Evolutionary conservation across 495 filamentous ascomycete genomes (phyloP).

Genomic region (Glarea lozoyensis): DNA sequence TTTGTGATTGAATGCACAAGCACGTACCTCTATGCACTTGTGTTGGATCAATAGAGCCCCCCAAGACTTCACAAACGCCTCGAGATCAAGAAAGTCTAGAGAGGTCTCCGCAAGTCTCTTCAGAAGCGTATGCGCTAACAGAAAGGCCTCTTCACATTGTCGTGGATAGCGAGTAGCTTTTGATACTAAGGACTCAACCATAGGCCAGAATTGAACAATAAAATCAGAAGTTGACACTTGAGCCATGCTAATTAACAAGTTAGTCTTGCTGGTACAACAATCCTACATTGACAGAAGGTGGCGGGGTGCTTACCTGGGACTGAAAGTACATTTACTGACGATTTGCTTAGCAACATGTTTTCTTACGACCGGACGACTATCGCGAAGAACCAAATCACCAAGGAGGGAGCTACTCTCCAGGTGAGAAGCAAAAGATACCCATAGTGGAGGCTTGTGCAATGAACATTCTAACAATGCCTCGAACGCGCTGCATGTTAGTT

Average conservation of each 20-base stretch:
- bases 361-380: slow-evolving; percentile 30
- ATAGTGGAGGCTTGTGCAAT: slow-evolving; percentile 47
- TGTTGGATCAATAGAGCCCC: slow-evolving; percentile 45
- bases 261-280: too few species aligned
- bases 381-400: slow-evolving; percentile 31
- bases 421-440: slow-evolving; percentile 44
- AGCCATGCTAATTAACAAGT: slow-evolving; percentile 11
- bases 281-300: neutral
- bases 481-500: slow-evolving; percentile 45
- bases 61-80: slow-evolving; percentile 42
- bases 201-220: slow-evolving; percentile 37
- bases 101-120: slow-evolving; percentile 42
- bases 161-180: slow-evolving; percentile 25
- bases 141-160: slow-evolving; percentile 36
- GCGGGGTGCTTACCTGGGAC: slow-evolving; percentile 10
- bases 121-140: slow-evolving; percentile 40
- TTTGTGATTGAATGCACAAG: neutral
- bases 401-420: slow-evolving; percentile 23
- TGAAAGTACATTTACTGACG: slow-evolving; percentile 16
- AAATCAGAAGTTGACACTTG: slow-evolving; percentile 26
- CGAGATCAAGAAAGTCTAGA: slow-evolving; percentile 40
- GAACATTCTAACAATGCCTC: slow-evolving; percentile 58
- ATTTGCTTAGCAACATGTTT: slow-evolving; percentile 32
- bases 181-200: slow-evolving; percentile 32
- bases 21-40: slow-evolving; percentile 20